A percentile compares a stretch with the other conserved stretches of the same genome.
These are phyloP conservation scores for Raffaelea arxii DNA, from an alignment of 2,329 filamentous ascomycete genomes.

Conservation along the genomic window DNA sequence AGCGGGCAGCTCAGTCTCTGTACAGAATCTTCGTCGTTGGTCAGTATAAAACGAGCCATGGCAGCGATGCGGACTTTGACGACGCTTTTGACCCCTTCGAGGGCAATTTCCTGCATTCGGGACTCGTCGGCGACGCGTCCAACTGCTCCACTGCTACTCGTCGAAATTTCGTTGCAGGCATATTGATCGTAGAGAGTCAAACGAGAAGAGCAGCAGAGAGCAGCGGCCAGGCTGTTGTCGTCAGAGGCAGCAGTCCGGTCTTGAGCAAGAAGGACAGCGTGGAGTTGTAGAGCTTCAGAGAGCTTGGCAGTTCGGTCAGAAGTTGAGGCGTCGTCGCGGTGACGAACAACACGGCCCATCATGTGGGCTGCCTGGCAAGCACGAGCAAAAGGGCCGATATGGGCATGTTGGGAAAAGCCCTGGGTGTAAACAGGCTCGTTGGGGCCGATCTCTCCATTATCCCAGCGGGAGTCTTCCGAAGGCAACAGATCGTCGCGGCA, in stretches of 20 bases:
- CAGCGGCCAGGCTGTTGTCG: not conserved
- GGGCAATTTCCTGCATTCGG: not conserved
- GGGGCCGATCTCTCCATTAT: conserved; percentile 17
- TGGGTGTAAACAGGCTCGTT: conserved; percentile 17
- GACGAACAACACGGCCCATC: conserved; percentile 19
- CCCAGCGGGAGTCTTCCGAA: conserved; percentile 18
- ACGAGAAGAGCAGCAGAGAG: conserved; percentile 5
- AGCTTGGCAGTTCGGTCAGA: conserved; percentile 1
- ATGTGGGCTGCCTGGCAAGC: conserved; percentile 22
- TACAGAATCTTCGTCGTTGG: not conserved
- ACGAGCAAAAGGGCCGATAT: conserved; percentile 19
- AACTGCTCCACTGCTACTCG: too few species aligned
- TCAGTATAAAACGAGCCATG: not conserved
- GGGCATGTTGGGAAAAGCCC: conserved; percentile 11
- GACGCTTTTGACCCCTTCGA: not conserved
- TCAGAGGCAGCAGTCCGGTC: conserved; percentile 2
- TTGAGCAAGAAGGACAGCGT: conserved; percentile 4
- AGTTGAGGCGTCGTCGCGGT: conserved; percentile 6
- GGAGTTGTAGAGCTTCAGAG: conserved; percentile 7
- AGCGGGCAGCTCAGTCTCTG: not conserved
- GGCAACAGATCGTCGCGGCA: conserved; percentile 19
- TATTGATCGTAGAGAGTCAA: conserved; percentile 6
- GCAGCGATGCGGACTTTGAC: not conserved
- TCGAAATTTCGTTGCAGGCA: conserved; percentile 6
- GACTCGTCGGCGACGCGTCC: conserved; percentile 11